Base-by-base conservation (phyloP, 352 stramenopile species). In the Globisporangium nunn region DNA sequence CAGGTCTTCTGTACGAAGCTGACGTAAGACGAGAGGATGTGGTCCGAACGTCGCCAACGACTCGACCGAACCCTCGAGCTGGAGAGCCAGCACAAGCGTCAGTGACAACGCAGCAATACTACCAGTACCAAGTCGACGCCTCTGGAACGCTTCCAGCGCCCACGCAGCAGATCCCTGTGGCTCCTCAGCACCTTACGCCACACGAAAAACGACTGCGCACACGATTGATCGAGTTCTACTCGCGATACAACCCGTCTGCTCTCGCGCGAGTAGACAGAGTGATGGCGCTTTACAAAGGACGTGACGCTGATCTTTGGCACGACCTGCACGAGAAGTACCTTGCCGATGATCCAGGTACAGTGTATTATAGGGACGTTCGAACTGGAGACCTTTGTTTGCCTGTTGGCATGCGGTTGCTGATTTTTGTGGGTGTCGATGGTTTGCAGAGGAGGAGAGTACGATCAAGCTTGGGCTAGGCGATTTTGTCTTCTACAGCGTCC, bases 401-500 rank as follows among this genome's bases (percentile, higher is more conserved):
- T 17, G 7, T 43, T 10, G 37, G 10, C 0, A 14, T 33, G 23
- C 4, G 6, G 23, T 29, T 11, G 3, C 33, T 58, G 28, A 40
- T 37, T 30, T 17, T 17, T 53, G 4, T 4, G 37, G 47, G 3
- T 61, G 4, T 49, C 10, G 7, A 8, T 51, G 53, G 1, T 39
- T 6, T 45, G 15, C 47, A 88, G 76, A 91, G 23, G 72, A 74
- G 30, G 70, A 85, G 33, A 92, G 90, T 52, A 96, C 86, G 30
- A 98, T 98, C 57, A 93, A 97, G 61, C 79, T 98, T 14, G 94
- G 94, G 10, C 74, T 98, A n/a, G 97, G 97, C 8, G 97, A 99
- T 71, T 99, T 99, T 67, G 96, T 99, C 30, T 99, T 99, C 66
- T 99, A 99, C 73, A 98, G 87, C 49, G 88, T 99, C 3, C 75